Conservation (phyloP, 1,284 basidiomycete species). For the Mycosarcoma mackinlayi region DNA sequence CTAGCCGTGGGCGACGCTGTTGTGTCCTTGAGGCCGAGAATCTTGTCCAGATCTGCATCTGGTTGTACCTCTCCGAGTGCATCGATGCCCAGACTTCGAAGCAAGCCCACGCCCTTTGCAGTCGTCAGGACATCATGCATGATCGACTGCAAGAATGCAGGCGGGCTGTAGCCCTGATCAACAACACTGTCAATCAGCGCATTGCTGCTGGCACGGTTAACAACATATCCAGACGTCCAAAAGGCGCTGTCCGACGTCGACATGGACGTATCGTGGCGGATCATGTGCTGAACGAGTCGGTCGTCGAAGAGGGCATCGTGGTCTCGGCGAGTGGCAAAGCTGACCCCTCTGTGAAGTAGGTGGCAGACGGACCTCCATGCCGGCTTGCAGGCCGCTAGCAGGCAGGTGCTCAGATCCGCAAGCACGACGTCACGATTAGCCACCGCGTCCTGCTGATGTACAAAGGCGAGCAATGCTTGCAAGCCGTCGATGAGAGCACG, state of each 20-base stretch:
- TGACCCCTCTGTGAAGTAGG: constrained; percentile 33
- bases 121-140: constrained; percentile 35
- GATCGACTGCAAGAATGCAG: constrained; percentile 38
- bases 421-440: constrained; percentile 11
- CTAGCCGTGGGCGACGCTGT: not conserved
- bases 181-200: not conserved
- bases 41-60: constrained; percentile 10
- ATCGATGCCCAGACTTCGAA: constrained; percentile 47
- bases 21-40: constrained; percentile 14
- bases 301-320: constrained; percentile 37
- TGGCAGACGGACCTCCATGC: constrained; percentile 36
- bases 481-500: constrained; percentile 42
- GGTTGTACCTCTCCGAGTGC: constrained; percentile 39
- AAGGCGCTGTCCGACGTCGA: constrained; percentile 34
- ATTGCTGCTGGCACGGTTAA: not conserved
- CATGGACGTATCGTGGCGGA: constrained; percentile 24
- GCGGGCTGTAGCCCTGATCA: constrained; percentile 25
- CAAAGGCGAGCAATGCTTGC: constrained; percentile 40
- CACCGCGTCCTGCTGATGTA: constrained; percentile 22
- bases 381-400: constrained; percentile 36
- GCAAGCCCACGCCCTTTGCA: constrained; percentile 44
- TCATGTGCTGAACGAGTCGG: constrained; percentile 32
- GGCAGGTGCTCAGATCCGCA: constrained; percentile 35
- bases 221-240: constrained; percentile 31
- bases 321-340: constrained; percentile 33